Percentiles rank a stretch among this genome's conserved stretches.
These are phyloP conservation scores for Ganoderma leucocontextum DNA, from an alignment of 1,284 basidiomycete species.

Conservation along the genomic window DNA sequence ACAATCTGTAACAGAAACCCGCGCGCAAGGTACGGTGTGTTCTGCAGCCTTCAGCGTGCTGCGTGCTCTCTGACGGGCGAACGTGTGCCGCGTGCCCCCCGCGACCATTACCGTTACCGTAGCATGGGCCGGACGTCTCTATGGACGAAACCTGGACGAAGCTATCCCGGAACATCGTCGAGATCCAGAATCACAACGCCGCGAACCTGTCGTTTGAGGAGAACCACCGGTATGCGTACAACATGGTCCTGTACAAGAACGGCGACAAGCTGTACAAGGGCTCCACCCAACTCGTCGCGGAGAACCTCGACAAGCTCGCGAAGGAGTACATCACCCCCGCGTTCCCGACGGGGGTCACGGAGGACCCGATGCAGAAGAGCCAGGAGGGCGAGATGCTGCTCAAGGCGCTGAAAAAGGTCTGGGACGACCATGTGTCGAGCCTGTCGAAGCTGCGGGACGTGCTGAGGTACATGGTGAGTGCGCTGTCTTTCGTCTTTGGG, in stretches of 20 bases:
- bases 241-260: constrained; percentile 89
- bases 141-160: constrained; percentile 80
- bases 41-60: constrained; percentile 9
- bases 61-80: constrained; percentile 21
- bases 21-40: constrained; percentile 56
- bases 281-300: constrained; percentile 79
- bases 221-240: constrained; percentile 94
- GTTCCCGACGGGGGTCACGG: constrained; percentile 72
- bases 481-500: no score
- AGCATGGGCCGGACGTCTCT: constrained; percentile 77
- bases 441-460: constrained; percentile 93
- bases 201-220: constrained; percentile 96
- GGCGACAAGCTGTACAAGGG: constrained; percentile 93
- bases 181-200: constrained; percentile 97
- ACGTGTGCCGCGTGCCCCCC: not conserved
- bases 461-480: constrained; percentile 92
- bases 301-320: constrained; percentile 88
- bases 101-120: not conserved
- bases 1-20: constrained; percentile 54
- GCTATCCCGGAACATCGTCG: constrained; percentile 85
- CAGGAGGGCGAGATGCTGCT: constrained; percentile 88
- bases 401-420: constrained; percentile 85
- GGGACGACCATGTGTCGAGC: constrained; percentile 94
- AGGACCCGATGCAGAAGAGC: constrained; percentile 67
- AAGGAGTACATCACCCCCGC: constrained; percentile 81